Evolutionary conservation across 768 basidiomycete genomes (phyloP).

Genomic region (Trametes sanguinea): DNA sequence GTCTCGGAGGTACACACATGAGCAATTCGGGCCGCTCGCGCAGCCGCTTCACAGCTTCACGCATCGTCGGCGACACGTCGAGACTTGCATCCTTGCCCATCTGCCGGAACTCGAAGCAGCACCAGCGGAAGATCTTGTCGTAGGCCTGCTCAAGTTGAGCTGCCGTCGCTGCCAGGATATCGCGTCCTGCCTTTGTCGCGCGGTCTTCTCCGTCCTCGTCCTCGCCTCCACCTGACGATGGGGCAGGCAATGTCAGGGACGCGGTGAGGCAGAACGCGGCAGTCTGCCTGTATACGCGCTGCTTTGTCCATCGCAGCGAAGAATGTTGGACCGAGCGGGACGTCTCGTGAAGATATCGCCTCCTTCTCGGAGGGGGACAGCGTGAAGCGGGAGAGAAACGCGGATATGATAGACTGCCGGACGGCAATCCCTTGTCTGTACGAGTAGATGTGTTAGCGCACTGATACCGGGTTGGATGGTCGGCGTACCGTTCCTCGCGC

Average conservation of each 20-base stretch:
- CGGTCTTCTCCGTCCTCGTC: slow-evolving; percentile 14
- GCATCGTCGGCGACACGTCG: slow-evolving; percentile 65
- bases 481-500: slow-evolving; percentile 62
- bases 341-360: slow-evolving; percentile 75
- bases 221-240: background rate
- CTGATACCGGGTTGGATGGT: no score
- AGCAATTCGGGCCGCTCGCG: slow-evolving; percentile 77
- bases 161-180: slow-evolving; percentile 85
- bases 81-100: slow-evolving; percentile 73
- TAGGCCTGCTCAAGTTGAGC: slow-evolving; percentile 86
- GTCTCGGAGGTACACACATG: slow-evolving; percentile 46
- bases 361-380: slow-evolving; percentile 72
- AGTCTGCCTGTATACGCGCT: slow-evolving; percentile 80
- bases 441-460: background rate
- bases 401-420: slow-evolving; percentile 68
- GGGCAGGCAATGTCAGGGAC: background rate
- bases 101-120: slow-evolving; percentile 80
- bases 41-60: slow-evolving; percentile 74
- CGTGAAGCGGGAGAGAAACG: slow-evolving; percentile 87
- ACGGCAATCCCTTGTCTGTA: slow-evolving; percentile 68
- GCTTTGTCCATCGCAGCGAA: slow-evolving; percentile 89
- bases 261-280: slow-evolving; percentile 77
- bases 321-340: slow-evolving; percentile 71
- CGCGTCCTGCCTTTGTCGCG: slow-evolving; percentile 54
- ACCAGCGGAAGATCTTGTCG: slow-evolving; percentile 86